Evolutionary conservation across 257 asterid genomes (phyloP).

Genomic region (Ajuga chamaepitys): DNA sequence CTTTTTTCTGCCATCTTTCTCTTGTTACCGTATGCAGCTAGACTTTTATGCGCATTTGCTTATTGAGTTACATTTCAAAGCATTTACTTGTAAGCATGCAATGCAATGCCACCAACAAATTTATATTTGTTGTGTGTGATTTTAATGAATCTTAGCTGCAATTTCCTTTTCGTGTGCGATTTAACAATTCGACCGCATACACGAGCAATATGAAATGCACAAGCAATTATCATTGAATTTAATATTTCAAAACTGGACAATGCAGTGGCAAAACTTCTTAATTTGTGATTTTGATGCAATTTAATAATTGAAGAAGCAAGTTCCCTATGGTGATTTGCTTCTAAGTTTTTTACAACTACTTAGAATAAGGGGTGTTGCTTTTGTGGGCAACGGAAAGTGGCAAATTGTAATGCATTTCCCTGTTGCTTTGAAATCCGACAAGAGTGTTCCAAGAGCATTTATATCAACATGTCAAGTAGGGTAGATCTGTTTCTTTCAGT

Average conservation of each 20-base stretch:
- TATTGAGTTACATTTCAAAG: not conserved
- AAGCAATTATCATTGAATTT: not conserved
- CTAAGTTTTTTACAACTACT: not conserved
- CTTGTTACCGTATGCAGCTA: conserved; percentile 11
- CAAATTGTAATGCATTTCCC: not conserved
- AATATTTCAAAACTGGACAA: not conserved
- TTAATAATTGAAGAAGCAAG: not conserved
- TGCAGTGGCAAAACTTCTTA: not conserved
- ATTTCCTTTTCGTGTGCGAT: not conserved
- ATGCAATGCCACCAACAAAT: conserved; percentile 15
- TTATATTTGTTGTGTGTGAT: not conserved
- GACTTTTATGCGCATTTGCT: not conserved
- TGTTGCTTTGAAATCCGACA: not conserved
- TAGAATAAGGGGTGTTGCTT: not conserved
- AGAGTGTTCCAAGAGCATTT: not conserved
- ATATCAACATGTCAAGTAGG: not conserved
- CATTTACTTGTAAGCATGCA: conserved; percentile 8
- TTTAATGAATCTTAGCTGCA: not conserved
- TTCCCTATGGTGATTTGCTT: not conserved
- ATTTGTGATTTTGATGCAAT: not conserved
- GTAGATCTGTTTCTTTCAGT: not conserved
- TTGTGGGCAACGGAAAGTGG: conserved; percentile 4
- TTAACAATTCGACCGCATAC: not conserved
- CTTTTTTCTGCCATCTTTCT: not conserved
- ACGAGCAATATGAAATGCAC: not conserved